Conservation (phyloP, 441 rosid genomes). For the Populus hybrid region DNA sequence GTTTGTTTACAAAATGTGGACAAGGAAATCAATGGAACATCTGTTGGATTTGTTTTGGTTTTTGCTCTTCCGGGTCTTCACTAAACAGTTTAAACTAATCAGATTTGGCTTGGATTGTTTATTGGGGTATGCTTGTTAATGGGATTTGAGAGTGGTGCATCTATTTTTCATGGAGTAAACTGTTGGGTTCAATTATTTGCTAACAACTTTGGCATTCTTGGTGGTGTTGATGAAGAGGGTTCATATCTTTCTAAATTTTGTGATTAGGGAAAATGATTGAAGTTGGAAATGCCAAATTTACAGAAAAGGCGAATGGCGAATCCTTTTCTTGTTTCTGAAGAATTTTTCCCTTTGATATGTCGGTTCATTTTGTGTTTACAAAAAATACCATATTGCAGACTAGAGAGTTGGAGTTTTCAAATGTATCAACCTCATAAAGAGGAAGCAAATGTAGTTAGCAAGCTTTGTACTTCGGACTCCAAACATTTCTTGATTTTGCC, state of each 20-base stretch:
- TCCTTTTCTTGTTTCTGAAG: neutral
- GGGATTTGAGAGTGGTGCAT: neutral
- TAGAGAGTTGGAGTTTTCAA: too few species aligned
- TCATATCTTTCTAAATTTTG: neutral
- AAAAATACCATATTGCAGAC: too few species aligned
- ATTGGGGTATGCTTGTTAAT: neutral
- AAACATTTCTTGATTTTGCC: too few species aligned
- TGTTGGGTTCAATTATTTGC: neutral
- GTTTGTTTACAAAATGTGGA: constrained; percentile 4
- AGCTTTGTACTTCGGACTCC: too few species aligned
- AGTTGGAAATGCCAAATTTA: neutral
- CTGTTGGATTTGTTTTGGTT: neutral
- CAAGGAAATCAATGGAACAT: neutral
- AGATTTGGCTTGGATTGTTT: neutral
- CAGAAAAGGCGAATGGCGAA: neutral
- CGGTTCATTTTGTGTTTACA: too few species aligned
- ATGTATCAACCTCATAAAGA: too few species aligned
- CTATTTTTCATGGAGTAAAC: neutral
- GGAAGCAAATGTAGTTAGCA: too few species aligned
- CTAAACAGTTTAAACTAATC: neutral
- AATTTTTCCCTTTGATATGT: neutral
- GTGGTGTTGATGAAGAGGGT: neutral
- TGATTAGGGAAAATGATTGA: neutral
- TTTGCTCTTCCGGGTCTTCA: neutral
- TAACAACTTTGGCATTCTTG: neutral